Conservation (phyloP, 331 rosid species). For the Spiraea crenata region DNA sequence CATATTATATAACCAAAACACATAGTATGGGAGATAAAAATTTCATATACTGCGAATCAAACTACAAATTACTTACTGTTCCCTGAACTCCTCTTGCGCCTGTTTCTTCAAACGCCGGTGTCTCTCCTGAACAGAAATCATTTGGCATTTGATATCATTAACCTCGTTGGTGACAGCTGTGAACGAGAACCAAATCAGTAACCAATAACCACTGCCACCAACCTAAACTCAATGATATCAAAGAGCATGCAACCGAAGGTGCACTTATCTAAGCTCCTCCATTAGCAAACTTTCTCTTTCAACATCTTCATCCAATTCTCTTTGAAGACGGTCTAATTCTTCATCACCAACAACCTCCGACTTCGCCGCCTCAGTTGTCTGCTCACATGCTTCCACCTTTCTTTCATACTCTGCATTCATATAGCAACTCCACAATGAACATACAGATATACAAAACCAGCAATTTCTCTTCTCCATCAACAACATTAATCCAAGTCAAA, state of each 20-base stretch:
- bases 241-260: constrained; percentile 18
- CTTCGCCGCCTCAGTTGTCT: constrained; percentile 65
- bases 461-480: background rate
- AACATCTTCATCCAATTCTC: constrained; percentile 59
- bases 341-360: constrained; percentile 53
- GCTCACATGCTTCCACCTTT: constrained; percentile 51
- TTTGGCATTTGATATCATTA: constrained; percentile 49
- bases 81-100: constrained; percentile 53
- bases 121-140: constrained; percentile 43
- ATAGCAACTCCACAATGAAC: constrained; percentile 25
- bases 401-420: constrained; percentile 59
- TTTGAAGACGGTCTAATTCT: constrained; percentile 59
- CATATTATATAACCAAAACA: background rate
- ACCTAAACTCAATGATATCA: constrained; percentile 10
- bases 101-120: constrained; percentile 44
- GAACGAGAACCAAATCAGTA: constrained; percentile 36
- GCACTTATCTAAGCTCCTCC: constrained; percentile 87
- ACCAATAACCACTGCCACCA: constrained; percentile 17
- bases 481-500: background rate
- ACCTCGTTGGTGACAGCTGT: constrained; percentile 50
- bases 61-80: constrained; percentile 49
- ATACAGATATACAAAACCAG: background rate
- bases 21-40: background rate
- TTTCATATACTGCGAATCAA: constrained; percentile 5
- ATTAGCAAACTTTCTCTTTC: constrained; percentile 46